phyloP scores from a whole-genome alignment of 2,329 filamentous ascomycete species.

The Coniella lustricola region DNA sequence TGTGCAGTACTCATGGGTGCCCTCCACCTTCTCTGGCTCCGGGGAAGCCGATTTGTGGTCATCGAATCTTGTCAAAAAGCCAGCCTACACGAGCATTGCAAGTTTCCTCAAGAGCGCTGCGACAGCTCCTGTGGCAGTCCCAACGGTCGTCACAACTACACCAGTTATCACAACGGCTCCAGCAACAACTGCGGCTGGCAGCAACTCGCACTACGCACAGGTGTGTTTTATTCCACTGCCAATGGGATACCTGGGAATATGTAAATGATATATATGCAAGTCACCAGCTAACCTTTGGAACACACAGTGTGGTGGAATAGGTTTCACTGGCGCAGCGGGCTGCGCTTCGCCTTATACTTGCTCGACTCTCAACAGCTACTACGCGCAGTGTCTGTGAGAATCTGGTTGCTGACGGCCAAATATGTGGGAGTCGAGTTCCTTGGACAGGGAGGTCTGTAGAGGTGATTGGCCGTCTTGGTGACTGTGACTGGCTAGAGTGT shows the following conservation, averaged over 20 bases:
- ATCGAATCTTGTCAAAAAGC: constrained; percentile 28
- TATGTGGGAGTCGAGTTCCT: too few relatives aligned
- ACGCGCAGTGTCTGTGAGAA: constrained; percentile 1
- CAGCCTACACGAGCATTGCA: constrained; percentile 25
- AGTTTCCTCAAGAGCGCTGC: constrained; percentile 7
- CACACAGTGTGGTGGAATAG: constrained; percentile 2
- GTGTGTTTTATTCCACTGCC: neutral
- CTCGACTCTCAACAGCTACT: constrained; percentile 1
- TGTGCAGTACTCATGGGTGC: constrained; percentile 31
- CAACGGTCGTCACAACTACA: neutral
- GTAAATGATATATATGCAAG: neutral
- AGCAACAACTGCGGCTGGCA: neutral
- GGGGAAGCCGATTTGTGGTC: constrained; percentile 32
- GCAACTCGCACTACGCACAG: neutral
- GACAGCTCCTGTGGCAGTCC: neutral
- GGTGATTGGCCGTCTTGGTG: too few relatives aligned
- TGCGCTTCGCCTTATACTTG: constrained; percentile 5
- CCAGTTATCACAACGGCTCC: neutral
- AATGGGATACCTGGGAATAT: neutral
- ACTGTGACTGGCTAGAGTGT: too few relatives aligned
- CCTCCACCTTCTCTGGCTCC: constrained; percentile 27
- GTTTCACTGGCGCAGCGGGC: neutral
- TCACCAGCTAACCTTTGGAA: too few relatives aligned
- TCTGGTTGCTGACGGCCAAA: too few relatives aligned
- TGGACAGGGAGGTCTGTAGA: too few relatives aligned